Base-by-base conservation (phyloP, 495 filamentous ascomycete genomes). In the Xylaria venustula region DNA sequence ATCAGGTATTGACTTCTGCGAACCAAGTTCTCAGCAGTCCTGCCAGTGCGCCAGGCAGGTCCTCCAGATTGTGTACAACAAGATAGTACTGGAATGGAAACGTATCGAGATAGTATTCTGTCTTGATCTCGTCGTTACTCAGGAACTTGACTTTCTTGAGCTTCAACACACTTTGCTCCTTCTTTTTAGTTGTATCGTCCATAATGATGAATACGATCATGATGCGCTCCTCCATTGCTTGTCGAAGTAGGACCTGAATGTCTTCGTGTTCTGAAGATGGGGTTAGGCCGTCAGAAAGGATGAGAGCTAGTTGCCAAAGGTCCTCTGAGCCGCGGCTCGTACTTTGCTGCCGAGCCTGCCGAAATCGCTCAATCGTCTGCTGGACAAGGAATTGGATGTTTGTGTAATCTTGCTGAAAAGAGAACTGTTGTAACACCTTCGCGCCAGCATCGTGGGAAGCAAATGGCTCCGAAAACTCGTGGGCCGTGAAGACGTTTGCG, bases 161-260 rank as follows among this genome's bases (percentile, higher is more conserved):
- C 17, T 83, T 82, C 40, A 80, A 73, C 67, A 71, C 69, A 51
- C 69, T 71, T 46, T 71, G 66, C 57, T 67, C 64, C 23, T 69
- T 47, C 22, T 74, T 75, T 9, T 65, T 65, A 0, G 81, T 80
- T 7, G 88, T 81, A 34, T 92, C 87, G 77, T 98, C 94, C 63
- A 98, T 88, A 62, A 99, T 88, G 48, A 99, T 88, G 65, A 98
- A 99, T 0, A 99, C 92, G 53, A 98, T 87, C 94, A 99, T 97
- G 67, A 99, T 93, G 9, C 91, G 80, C 73, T 97, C 91, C 72
- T 97, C 93, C 64, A 90, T 86, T 3, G 94, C 93, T 67, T 92
- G 88, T 7, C 94, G 77, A 4, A 98, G 85, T 22, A 98, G 81
- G 19, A 91, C 82, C 11, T 86, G 79, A 57, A 99, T 88, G 0